Evolutionary conservation across 208 protist genomes (phyloP).

Genomic region (Trypanosoma caninum): DNA sequence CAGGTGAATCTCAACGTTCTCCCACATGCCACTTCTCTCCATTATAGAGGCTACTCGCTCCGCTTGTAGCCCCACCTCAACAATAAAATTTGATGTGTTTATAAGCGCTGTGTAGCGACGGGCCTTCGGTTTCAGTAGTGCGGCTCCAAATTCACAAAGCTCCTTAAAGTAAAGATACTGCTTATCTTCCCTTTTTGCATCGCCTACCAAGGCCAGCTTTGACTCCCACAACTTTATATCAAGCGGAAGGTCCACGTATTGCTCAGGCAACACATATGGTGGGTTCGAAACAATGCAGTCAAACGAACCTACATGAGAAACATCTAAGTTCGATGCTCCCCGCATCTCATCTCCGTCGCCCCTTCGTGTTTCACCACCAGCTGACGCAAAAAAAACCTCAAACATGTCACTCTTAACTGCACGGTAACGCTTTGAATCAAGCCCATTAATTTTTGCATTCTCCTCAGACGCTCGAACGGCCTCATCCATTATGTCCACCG

Average conservation of each 20-base stretch:
- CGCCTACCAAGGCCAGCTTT: conserved; percentile 78
- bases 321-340: neutral
- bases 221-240: conserved; percentile 75
- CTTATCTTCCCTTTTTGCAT: conserved; percentile 48
- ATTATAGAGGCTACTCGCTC: conserved; percentile 73
- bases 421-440: conserved; percentile 39
- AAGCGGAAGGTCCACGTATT: conserved; percentile 68
- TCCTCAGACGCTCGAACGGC: conserved; percentile 40
- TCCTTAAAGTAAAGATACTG: conserved; percentile 89
- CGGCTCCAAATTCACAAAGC: conserved; percentile 59
- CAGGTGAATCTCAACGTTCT: conserved; percentile 65
- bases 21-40: conserved; percentile 57
- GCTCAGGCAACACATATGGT: conserved; percentile 75
- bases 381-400: conserved; percentile 36
- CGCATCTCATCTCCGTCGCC: neutral
- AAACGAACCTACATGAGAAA: conserved; percentile 37
- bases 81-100: conserved; percentile 53
- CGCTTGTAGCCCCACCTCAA: conserved; percentile 80
- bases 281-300: conserved; percentile 86
- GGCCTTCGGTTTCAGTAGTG: conserved; percentile 49
- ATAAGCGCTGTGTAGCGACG: conserved; percentile 30
- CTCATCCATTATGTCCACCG: conserved; percentile 56
- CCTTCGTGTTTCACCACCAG: neutral
- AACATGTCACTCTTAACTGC: conserved; percentile 80
- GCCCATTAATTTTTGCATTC: conserved; percentile 65